Conservation (phyloP, 2,329 filamentous ascomycete genomes). For the Fusarium veterinarium region DNA sequence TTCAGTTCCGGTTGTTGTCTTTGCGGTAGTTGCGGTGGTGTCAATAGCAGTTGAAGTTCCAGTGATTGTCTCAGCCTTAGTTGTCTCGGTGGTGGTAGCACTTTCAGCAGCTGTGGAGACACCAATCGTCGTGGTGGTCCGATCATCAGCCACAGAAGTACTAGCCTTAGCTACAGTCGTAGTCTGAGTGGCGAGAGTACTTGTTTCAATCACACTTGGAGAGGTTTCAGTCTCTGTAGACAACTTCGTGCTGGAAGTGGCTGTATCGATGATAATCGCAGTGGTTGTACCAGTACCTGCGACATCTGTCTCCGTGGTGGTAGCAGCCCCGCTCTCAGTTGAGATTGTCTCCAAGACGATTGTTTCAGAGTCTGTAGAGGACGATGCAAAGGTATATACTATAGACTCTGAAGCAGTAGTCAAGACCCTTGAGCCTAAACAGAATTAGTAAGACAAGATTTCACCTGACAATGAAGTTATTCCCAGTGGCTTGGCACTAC, state of each 20-base stretch:
- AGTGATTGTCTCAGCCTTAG: accelerated
- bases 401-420: neutral
- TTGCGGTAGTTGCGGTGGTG: accelerated
- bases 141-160: neutral
- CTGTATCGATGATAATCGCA: neutral
- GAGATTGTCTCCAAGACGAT: no score
- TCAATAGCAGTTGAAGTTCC: accelerated
- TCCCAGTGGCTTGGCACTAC: neutral
- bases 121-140: neutral
- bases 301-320: accelerated
- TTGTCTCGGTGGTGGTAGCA: accelerated
- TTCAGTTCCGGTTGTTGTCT: neutral
- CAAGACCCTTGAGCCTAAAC: neutral
- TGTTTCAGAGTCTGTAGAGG: neutral
- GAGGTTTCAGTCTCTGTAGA: no score
- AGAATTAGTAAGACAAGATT: neutral
- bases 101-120: accelerated
- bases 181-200: accelerated
- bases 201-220: neutral
- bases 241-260: accelerated
- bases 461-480: neutral
- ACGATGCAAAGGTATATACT: accelerated
- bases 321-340: neutral
- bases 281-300: neutral
- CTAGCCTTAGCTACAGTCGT: neutral